These are phyloP conservation scores for Posidonia oceanica DNA, from an alignment of 116 monocot species.

Conservation along the genomic window DNA sequence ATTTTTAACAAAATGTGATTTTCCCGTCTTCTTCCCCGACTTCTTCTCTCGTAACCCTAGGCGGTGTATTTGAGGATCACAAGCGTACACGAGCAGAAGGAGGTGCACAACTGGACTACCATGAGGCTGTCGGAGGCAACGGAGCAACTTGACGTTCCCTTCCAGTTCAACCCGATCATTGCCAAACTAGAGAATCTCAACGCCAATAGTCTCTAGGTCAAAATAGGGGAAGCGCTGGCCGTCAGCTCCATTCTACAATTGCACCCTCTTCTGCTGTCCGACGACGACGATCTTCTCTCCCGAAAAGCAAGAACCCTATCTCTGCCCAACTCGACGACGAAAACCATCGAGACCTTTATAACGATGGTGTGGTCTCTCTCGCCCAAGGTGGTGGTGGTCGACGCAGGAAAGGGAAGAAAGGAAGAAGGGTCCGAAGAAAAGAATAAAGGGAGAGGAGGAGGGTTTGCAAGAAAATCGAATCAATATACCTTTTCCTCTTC, in stretches of 20 bases:
- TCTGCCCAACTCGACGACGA: slow-evolving; percentile 8
- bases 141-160: slow-evolving; percentile 66
- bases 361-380: slow-evolving; percentile 33
- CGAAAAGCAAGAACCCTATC: slow-evolving; percentile 2
- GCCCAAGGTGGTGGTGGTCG: slow-evolving; percentile 60
- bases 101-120: slow-evolving; percentile 30
- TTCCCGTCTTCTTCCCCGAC: too few relatives aligned
- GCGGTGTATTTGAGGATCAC: slow-evolving; percentile 46
- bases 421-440: too few relatives aligned
- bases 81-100: slow-evolving; percentile 41
- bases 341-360: slow-evolving; percentile 35
- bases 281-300: background rate
- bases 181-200: slow-evolving; percentile 24
- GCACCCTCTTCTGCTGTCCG: slow-evolving; percentile 32
- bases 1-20: too few relatives aligned
- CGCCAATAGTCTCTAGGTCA: slow-evolving; percentile 44
- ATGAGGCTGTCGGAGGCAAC: slow-evolving; percentile 50
- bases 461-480: too few relatives aligned
- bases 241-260: slow-evolving; percentile 53
- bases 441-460: too few relatives aligned
- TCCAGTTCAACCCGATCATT: slow-evolving; percentile 69
- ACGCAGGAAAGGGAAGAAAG: too few relatives aligned
- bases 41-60: too few relatives aligned
- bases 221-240: slow-evolving; percentile 72
- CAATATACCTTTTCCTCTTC: too few relatives aligned